Conservation (phyloP, 2,329 filamentous ascomycete species). For the Arthrobotrys iridis region DNA sequence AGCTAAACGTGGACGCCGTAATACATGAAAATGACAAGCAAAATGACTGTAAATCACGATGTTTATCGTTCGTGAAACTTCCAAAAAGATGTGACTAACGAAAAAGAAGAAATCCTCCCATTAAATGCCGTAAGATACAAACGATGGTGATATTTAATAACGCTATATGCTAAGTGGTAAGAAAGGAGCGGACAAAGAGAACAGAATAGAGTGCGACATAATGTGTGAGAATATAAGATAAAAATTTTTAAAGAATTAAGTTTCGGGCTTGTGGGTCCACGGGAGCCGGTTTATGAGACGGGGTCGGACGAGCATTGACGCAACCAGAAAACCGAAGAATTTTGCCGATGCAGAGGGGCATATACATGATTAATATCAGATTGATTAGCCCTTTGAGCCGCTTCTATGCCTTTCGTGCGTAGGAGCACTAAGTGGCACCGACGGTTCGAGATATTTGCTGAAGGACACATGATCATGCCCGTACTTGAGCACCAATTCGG, state of each 20-base stretch:
- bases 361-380: background rate
- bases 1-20: background rate
- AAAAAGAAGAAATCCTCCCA: slow-evolving; percentile 2
- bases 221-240: background rate
- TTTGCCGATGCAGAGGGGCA: background rate
- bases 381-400: background rate
- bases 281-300: too few species aligned
- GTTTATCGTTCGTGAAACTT: background rate
- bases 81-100: background rate
- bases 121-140: background rate
- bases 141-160: background rate
- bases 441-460: slow-evolving; percentile 36
- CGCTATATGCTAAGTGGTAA: background rate
- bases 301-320: too few species aligned
- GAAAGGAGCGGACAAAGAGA: background rate
- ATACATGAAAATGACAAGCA: background rate
- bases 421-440: slow-evolving; percentile 22
- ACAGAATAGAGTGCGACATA: background rate
- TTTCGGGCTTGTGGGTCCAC: too few species aligned
- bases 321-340: background rate
- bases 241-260: background rate
- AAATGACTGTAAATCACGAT: background rate
- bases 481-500: slow-evolving; percentile 29
- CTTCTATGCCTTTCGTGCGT: slow-evolving; percentile 3
- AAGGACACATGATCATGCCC: slow-evolving; percentile 17